Base-by-base conservation (phyloP, 192 early-diverging fungal species). In the Entrophospora sp. region DNA sequence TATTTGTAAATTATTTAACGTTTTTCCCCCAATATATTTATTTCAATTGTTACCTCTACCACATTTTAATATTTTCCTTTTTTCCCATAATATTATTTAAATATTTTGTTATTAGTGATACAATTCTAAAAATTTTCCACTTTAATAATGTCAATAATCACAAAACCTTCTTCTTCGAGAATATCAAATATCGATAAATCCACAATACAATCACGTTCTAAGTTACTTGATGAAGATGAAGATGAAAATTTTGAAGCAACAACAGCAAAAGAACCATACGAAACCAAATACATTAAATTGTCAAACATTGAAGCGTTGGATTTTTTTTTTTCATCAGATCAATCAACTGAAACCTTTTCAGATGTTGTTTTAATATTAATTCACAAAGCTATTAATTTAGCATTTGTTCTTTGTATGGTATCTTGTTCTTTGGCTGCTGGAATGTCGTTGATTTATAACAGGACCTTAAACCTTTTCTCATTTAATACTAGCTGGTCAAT, bases 251-350 rank as follows among this genome's bases (percentile, higher is more conserved):
- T 12, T 18, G 61, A 37, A 12, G 24, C 13, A 13, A 25, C 31
- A 4, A 25, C 31, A 4, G 8, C 22, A 2, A 44, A 48, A 34
- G 61, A 63, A 31, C 44, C 61, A 24, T 63, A 63, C 48, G 61
- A 63, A 35, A 9, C 30, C 9, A 63, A 48, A 63, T 63, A 63
- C 14, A 49, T 63, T 7, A 36, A 63, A 48, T 31, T 63, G 32
- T 14, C 61, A 8, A 48, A 42, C 12, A 48, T 48, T 28, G 13
- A 27, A 25, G 44, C 44, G 0, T 35, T 63, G 20, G 61, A 63
- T 22, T 63, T 63, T 46, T n/a, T 63, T 7, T 5, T 44, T 9
- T 22, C 10, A 35, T 7, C 40, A 22, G 38, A 63, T 49, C 5
- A 13, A 9, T 0, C 44, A 24, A 8, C 45, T 35, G 10, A 7